phyloP scores from a whole-genome alignment of 768 basidiomycete genomes.

The Cyathus striatus region DNA sequence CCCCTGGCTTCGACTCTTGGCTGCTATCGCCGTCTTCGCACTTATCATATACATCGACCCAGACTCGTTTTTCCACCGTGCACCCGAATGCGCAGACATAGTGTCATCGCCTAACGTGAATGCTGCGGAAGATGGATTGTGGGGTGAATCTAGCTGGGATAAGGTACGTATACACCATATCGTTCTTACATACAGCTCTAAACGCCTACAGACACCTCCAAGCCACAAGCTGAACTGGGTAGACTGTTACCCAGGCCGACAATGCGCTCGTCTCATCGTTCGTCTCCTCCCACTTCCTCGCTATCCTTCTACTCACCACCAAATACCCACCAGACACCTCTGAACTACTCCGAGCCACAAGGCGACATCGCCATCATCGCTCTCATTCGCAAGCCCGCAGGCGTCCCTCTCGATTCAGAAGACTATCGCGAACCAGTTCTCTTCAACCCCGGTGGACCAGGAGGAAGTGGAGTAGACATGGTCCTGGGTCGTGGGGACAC shows the following conservation, averaged over 20 bases:
- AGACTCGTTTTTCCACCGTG: too few species aligned
- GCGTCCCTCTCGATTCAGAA: conserved; percentile 14
- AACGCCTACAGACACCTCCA: too few species aligned
- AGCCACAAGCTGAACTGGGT: background rate
- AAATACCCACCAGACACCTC: conserved; percentile 28
- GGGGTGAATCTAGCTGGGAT: too few species aligned
- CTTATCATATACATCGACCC: too few species aligned
- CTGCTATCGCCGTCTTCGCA: too few species aligned
- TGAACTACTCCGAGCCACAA: conserved; percentile 36
- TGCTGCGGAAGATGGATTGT: too few species aligned
- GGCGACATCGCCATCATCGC: conserved; percentile 35
- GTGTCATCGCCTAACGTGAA: too few species aligned
- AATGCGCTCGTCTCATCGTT: background rate
- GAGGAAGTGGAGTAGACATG: conserved; percentile 33
- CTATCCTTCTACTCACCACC: background rate
- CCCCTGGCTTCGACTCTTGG: too few species aligned
- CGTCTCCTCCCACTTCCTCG: background rate
- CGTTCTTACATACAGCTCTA: too few species aligned
- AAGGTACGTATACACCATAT: too few species aligned
- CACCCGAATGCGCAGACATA: too few species aligned
- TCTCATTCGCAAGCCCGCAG: conserved; percentile 32
- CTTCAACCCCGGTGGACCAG: conserved; percentile 46
- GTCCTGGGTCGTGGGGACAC: conserved; percentile 14
- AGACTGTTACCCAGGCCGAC: background rate
- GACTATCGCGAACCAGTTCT: conserved; percentile 39